Base-by-base conservation (phyloP, 2,329 filamentous ascomycete species). In the Trichoderma koningii region DNA sequence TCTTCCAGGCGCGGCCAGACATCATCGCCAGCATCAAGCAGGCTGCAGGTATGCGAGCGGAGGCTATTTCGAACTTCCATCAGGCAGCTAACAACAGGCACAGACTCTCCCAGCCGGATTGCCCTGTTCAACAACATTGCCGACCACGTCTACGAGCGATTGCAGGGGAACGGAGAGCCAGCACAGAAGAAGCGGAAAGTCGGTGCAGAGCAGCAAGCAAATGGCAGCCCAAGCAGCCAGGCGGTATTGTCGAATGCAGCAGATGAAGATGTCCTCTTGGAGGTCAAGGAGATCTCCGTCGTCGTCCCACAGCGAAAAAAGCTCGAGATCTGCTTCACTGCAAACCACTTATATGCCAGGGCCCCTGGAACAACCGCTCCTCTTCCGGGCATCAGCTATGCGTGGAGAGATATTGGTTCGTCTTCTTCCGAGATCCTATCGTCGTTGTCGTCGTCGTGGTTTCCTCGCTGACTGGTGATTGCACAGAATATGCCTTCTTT, bases 291-390 rank as follows among this genome's bases (percentile, higher is more conserved):
- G 51, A 86, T 90, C 21, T 89, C 87, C 0, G 80, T 89, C n/a
- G 84, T 86, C 0, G 81, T 89, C 4, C 88, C 88, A 0, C 85
- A 87, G 76, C 81, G 88, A 68, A 90, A 90, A 76, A 90, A 89
- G 75, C 86, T 86, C 69, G 85, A 87, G 68, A 74, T 90, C 9
- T 87, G 85, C 74, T 84, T 89, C 67, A 89, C 87, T 2, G 76
- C 80, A 6, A 80, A 81, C 66, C 84, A 85, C 68, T 71, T 89
- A 41, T 89, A 88, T 68, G 86, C 85, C 15, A 80, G 83, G 42
- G 77, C 78, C 1, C 78, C 84, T 0, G 81, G 81, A 50, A 83
- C 83, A 1, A 81, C 80, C 2, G 77, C 78, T 26, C 84, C 85
- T 0, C 79, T 84, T 17, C 76, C 81, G 19, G 82, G 82, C 52